Evolutionary conservation across 345 rosid genomes (phyloP), one percentile per base, ranked within the genome.

Genomic region (Rhizophora apiculata): DNA sequence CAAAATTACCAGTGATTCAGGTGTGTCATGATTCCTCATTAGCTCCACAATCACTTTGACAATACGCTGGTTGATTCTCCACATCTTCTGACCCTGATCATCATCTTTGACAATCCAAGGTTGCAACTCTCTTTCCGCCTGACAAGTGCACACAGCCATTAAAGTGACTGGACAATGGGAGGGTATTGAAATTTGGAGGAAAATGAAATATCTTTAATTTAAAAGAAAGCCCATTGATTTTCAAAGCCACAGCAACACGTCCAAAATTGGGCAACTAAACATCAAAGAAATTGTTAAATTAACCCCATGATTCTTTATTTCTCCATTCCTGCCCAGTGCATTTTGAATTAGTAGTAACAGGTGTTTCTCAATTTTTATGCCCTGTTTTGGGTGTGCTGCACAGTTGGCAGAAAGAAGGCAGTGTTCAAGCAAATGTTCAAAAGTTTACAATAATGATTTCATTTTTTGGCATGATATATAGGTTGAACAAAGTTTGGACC

Each of bases 51-150:
- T 76, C 82, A 94, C 77, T 75, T 90, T 91, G 49, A 94, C 90
- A 58, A 94, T 89, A 53, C 98, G 83, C 74, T 94, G 98, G 83
- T 94, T 94, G 80, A 91, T 80, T 81, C 91, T 89, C 98, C 98
- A 94, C 90, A 91, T 76, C 81, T 88, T 89, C 82, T 91, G 96
- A 79, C 95, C 91, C 73, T 84, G 91, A 74, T 91, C 98, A 39
- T 94, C 96, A 72, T 91, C 89, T 85, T 94, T 94, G 34, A 95
- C 92, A 39, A 91, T 94, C 98, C 98, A 94, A 31, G 98, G 98
- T 76, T 91, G 96, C 79, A 94, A 83, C 76, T 94, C 98, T 78
- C 85, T 87, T 68, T 94, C 98, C 70, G 97, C 98, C 98, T 91
- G 82, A 78, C 76, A 80, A 74, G 69, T 64, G 80, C 26, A 83